Percentiles rank a stretch among this genome's conserved stretches.
Evolutionary conservation across 1,284 basidiomycete genomes (phyloP).

Genomic region (Coniophora puteana): DNA sequence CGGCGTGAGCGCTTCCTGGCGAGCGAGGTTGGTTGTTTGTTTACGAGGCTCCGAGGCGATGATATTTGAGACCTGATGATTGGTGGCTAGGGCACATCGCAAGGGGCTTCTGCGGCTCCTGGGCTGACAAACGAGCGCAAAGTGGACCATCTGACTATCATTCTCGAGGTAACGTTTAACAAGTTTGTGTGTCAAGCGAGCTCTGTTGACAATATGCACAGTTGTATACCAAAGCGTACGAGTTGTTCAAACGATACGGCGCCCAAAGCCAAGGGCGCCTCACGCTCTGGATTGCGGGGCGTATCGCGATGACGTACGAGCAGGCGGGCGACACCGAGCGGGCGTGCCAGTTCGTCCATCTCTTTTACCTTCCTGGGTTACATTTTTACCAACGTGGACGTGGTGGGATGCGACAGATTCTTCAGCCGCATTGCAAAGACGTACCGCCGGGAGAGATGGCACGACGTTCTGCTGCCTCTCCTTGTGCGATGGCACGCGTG

Average conservation of each 20-base stretch:
- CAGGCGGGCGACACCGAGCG: conserved; percentile 76
- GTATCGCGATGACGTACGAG: conserved; percentile 82
- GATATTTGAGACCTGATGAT: not conserved
- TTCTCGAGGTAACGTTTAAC: conserved; percentile 77
- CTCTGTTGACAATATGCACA: conserved; percentile 24
- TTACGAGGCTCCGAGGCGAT: not conserved
- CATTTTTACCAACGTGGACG: conserved; percentile 2
- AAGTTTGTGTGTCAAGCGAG: conserved; percentile 1
- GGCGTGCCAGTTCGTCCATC: conserved; percentile 62
- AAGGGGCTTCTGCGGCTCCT: conserved; percentile 37
- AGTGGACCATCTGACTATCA: conserved; percentile 78
- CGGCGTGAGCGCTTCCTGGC: conserved; percentile 65
- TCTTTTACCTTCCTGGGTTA: not conserved
- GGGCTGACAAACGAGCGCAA: conserved; percentile 85
- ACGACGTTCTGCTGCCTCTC: conserved; percentile 64
- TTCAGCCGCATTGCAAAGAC: conserved; percentile 85
- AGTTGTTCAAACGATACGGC: conserved; percentile 78
- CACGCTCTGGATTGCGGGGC: conserved; percentile 81
- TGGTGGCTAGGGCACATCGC: conserved; percentile 8
- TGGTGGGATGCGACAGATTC: conserved; percentile 53
- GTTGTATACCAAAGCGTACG: conserved; percentile 90
- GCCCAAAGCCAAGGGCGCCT: conserved; percentile 60
- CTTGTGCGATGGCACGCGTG: conserved; percentile 78
- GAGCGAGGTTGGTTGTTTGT: conserved; percentile 45
- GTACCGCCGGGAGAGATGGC: conserved; percentile 82